Percentiles rank a stretch among this genome's conserved stretches.
Evolutionary conservation across 768 basidiomycete genomes (phyloP).

Genomic region (Saitozyma sp.): DNA sequence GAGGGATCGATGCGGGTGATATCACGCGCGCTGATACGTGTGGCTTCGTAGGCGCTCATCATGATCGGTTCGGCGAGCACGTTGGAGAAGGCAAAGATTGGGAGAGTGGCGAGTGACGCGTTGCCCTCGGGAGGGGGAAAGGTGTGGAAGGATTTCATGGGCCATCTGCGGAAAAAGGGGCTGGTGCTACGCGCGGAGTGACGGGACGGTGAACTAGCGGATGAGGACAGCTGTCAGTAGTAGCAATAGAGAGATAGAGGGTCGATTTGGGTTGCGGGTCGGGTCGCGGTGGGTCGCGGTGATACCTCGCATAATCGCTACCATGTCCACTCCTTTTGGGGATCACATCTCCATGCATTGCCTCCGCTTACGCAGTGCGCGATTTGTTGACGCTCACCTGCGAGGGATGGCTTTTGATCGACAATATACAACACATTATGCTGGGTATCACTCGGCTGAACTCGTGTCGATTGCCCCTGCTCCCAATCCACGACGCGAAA

Average conservation of each 20-base stretch:
- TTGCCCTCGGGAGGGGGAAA: slow-evolving; percentile 22
- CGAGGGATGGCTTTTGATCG: no score
- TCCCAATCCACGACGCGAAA: no score
- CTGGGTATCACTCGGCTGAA: no score
- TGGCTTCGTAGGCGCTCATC: slow-evolving; percentile 28
- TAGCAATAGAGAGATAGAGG: not conserved
- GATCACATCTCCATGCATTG: no score
- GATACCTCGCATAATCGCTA: no score
- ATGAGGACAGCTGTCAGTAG: not conserved
- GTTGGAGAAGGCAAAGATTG: slow-evolving; percentile 16
- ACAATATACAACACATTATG: no score
- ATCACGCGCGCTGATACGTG: slow-evolving; percentile 6
- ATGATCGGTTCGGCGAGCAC: slow-evolving; percentile 43
- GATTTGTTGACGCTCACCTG: no score
- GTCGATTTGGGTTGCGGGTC: no score
- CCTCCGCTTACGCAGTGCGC: no score
- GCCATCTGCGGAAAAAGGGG: slow-evolving; percentile 14
- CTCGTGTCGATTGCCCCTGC: no score
- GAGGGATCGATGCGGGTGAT: not conserved
- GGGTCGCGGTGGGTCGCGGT: no score
- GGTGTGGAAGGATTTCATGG: slow-evolving; percentile 32
- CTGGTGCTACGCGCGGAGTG: slow-evolving; percentile 19
- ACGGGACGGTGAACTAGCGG: not conserved
- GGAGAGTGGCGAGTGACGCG: slow-evolving; percentile 4
- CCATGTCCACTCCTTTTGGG: no score